Conservation (phyloP, 2,329 filamentous ascomycete genomes). For the Colletotrichum melonis region DNA sequence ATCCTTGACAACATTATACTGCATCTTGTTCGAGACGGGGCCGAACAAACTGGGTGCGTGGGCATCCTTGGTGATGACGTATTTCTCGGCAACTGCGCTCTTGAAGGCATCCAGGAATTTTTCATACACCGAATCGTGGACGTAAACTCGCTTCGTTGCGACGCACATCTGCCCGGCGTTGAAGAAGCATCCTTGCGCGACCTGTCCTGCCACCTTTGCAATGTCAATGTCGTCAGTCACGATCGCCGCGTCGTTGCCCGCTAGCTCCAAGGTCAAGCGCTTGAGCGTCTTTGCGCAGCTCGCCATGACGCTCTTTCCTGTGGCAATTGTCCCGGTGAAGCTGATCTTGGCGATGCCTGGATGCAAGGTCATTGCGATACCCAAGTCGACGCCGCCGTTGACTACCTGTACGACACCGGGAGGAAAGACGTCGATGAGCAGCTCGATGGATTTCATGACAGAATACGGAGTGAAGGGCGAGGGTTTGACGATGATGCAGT, state of each 20-base stretch:
- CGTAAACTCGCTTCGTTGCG: slow-evolving; percentile 68
- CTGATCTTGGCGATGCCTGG: slow-evolving; percentile 66
- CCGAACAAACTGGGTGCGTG: slow-evolving; percentile 52
- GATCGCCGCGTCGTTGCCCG: slow-evolving; percentile 67
- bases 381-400: slow-evolving; percentile 65
- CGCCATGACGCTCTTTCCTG: slow-evolving; percentile 61
- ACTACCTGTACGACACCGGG: slow-evolving; percentile 67
- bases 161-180: slow-evolving; percentile 68
- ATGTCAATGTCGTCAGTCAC: slow-evolving; percentile 65
- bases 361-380: slow-evolving; percentile 65
- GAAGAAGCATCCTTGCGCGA: slow-evolving; percentile 62
- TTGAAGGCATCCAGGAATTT: slow-evolving; percentile 58
- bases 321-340: slow-evolving; percentile 67
- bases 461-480: slow-evolving; percentile 67
- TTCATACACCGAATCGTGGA: slow-evolving; percentile 70
- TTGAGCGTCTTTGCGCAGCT: slow-evolving; percentile 63
- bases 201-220: slow-evolving; percentile 49
- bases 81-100: background rate
- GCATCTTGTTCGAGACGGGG: slow-evolving; percentile 73
- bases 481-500: slow-evolving; percentile 60
- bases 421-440: slow-evolving; percentile 60
- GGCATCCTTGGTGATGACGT: background rate
- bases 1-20: slow-evolving; percentile 67
- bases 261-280: slow-evolving; percentile 63
- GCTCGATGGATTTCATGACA: slow-evolving; percentile 62